These are phyloP conservation scores for Eremothecium cymbalariae DNA, from an alignment of 1,139 yeast genomes.

Conservation along the genomic window DNA sequence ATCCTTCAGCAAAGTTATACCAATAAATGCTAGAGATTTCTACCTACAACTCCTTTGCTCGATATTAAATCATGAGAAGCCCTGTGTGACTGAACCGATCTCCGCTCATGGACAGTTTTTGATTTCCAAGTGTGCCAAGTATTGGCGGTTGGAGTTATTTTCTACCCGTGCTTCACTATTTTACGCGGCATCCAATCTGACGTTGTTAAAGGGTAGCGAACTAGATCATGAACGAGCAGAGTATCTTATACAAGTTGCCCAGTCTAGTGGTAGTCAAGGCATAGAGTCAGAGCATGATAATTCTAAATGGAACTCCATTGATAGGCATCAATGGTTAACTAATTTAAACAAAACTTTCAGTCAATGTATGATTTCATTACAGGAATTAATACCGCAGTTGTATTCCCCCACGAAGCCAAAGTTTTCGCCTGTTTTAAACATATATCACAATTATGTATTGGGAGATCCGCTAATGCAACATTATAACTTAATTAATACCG, in stretches of 20 bases:
- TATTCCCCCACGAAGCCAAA: slow-evolving; percentile 51
- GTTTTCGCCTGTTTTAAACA: slow-evolving; percentile 47
- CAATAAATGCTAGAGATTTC: slow-evolving; percentile 34
- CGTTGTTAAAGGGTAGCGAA: slow-evolving; percentile 34
- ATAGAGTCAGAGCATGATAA: slow-evolving; percentile 41
- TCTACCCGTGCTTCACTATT: slow-evolving; percentile 47
- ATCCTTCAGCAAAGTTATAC: slow-evolving; percentile 33
- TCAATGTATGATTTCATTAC: slow-evolving; percentile 42
- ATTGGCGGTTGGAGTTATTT: slow-evolving; percentile 50
- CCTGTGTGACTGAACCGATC: slow-evolving; percentile 30
- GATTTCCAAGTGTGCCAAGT: slow-evolving; percentile 40
- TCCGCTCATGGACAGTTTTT: slow-evolving; percentile 39
- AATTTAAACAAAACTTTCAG: slow-evolving; percentile 44
- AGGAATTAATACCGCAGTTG: slow-evolving; percentile 39
- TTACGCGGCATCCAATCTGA: slow-evolving; percentile 46
- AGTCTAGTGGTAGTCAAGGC: slow-evolving; percentile 30
- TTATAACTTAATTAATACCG: slow-evolving; percentile 18
- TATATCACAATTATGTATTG: slow-evolving; percentile 47
- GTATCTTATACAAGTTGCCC: slow-evolving; percentile 24
- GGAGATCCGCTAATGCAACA: slow-evolving; percentile 40
- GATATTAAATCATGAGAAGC: slow-evolving; percentile 31
- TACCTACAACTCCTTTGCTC: slow-evolving; percentile 31
- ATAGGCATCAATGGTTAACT: slow-evolving; percentile 46
- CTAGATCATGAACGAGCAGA: slow-evolving; percentile 26
- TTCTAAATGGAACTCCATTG: slow-evolving; percentile 43